These are phyloP conservation scores for Cotoneaster glaucophyllus DNA, from an alignment of 306 rosid genomes.

Conservation along the genomic window DNA sequence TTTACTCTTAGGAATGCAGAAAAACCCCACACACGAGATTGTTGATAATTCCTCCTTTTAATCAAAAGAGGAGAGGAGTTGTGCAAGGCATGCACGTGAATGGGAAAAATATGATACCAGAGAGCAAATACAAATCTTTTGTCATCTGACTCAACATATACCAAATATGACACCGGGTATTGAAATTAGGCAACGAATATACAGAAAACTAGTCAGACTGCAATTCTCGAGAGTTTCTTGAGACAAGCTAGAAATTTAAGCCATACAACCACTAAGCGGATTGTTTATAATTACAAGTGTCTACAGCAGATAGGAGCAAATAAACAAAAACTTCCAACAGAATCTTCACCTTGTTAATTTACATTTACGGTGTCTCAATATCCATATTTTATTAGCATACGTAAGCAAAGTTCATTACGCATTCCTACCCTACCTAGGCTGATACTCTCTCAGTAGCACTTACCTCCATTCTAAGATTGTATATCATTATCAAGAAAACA, in stretches of 20 bases:
- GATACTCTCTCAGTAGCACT: background rate
- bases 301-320: no score
- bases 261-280: no score
- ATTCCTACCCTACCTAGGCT: background rate
- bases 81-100: background rate
- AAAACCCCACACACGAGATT: background rate
- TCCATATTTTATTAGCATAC: background rate
- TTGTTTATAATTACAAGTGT: no score
- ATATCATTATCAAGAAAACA: background rate
- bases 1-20: background rate
- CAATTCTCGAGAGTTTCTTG: background rate
- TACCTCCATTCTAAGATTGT: background rate
- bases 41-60: background rate
- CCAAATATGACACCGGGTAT: background rate
- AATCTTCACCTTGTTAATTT: background rate
- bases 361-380: background rate
- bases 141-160: background rate
- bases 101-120: background rate
- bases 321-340: background rate
- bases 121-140: background rate
- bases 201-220: background rate
- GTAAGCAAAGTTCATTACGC: background rate
- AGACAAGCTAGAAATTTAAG: background rate
- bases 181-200: background rate
- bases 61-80: background rate